Evolutionary conservation across 2,329 filamentous ascomycete species (phyloP).

Genomic region (Colletotrichum sansevieriae): DNA sequence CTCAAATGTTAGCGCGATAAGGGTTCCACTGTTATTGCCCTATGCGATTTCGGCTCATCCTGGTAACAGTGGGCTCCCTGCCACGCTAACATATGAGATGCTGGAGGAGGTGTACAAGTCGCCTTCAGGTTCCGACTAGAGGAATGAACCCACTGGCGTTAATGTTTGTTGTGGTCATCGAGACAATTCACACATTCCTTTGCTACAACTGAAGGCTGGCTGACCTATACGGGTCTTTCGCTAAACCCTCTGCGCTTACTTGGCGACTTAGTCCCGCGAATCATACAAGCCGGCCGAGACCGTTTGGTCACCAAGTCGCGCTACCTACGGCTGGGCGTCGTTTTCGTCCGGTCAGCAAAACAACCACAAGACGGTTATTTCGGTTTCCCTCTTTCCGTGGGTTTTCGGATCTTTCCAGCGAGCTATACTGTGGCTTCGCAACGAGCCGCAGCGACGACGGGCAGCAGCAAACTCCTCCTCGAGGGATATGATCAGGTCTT

Average conservation of each 20-base stretch:
- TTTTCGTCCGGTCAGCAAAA: conserved; percentile 11
- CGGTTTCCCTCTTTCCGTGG: neutral
- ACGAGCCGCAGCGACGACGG: neutral
- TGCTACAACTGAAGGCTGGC: too few species aligned
- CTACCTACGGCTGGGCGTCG: conserved; percentile 5
- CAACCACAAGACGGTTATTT: conserved; percentile 2
- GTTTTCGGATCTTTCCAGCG: neutral
- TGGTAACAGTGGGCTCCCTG: too few species aligned
- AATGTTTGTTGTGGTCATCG: too few species aligned
- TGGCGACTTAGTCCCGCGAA: conserved; percentile 20
- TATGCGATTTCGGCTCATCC: too few species aligned
- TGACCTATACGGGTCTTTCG: neutral
- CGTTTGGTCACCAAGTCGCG: neutral
- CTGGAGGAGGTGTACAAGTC: too few species aligned
- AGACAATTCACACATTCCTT: too few species aligned
- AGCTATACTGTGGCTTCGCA: neutral
- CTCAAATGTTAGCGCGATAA: too few species aligned
- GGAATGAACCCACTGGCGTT: too few species aligned
- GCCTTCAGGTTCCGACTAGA: too few species aligned
- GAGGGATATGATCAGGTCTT: neutral
- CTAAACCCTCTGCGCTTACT: neutral
- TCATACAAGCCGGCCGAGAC: conserved; percentile 1
- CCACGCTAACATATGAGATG: too few species aligned
- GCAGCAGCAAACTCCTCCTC: neutral
- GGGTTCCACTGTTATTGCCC: too few species aligned